These are phyloP conservation scores for Herpetospermum pedunculosum DNA, from an alignment of 306 rosid genomes.

Conservation along the genomic window DNA sequence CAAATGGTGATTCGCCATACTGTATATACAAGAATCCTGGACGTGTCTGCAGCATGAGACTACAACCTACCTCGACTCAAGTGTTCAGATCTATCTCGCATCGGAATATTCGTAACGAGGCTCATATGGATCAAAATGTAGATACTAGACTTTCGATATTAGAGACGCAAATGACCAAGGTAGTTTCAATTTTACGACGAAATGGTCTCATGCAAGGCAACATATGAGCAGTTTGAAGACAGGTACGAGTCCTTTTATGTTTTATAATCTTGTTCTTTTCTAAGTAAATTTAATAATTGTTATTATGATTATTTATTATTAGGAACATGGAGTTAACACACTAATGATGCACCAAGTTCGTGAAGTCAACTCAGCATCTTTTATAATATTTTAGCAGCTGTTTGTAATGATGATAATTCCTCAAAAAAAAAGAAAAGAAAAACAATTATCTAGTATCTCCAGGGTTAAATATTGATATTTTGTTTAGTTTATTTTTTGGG, in stretches of 20 bases:
- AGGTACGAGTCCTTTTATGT: background rate
- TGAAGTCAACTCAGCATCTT: background rate
- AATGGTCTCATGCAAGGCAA: background rate
- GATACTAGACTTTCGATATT: constrained; percentile 1
- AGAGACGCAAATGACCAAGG: background rate
- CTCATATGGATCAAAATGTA: background rate
- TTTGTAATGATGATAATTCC: background rate
- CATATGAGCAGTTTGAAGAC: background rate
- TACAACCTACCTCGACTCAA: background rate
- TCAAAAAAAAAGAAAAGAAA: too few relatives aligned
- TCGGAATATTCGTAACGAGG: background rate
- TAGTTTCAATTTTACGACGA: background rate
- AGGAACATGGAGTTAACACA: background rate
- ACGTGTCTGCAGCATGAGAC: background rate
- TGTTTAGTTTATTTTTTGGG: background rate
- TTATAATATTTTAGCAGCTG: background rate
- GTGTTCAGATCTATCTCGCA: background rate
- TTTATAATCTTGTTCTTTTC: background rate
- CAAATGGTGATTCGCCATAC: background rate
- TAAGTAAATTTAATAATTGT: background rate
- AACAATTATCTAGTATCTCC: background rate
- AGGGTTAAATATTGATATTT: background rate
- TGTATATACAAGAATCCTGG: background rate
- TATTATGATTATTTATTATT: background rate
- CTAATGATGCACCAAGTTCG: background rate